Conservation (phyloP, 495 filamentous ascomycete genomes). For the Tuber borchii region DNA sequence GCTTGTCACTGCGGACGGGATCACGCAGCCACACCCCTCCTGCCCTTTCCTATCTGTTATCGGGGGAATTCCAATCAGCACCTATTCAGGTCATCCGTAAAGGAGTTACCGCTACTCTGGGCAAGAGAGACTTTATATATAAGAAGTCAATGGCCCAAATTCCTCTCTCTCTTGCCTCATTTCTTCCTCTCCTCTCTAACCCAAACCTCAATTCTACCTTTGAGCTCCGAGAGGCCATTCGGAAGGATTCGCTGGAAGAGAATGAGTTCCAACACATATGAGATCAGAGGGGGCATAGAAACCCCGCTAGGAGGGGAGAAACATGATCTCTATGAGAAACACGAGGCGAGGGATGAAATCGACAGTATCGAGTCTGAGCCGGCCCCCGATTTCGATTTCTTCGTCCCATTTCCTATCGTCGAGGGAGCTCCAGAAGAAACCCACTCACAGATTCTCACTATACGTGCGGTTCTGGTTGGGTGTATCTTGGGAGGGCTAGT, state of each 20-base stretch:
- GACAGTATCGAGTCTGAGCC: slow-evolving; percentile 10
- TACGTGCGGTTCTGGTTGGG: slow-evolving; percentile 54
- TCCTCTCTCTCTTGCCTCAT: not conserved
- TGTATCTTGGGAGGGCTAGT: slow-evolving; percentile 55
- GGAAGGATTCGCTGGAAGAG: slow-evolving; percentile 5
- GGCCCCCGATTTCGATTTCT: slow-evolving; percentile 45
- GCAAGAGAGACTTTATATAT: not conserved
- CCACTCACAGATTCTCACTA: slow-evolving; percentile 49
- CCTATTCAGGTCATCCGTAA: not conserved
- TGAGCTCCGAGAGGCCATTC: not conserved
- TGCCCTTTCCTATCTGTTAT: not conserved
- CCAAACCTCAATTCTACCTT: slow-evolving; percentile 7
- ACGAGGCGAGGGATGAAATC: slow-evolving; percentile 22
- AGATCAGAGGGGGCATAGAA: slow-evolving; percentile 14
- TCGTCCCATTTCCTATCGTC: slow-evolving; percentile 48
- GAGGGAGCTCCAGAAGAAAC: slow-evolving; percentile 45
- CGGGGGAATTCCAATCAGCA: not conserved
- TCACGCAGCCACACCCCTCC: not conserved
- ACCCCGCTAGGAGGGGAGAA: slow-evolving; percentile 4
- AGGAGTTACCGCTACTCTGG: not conserved
- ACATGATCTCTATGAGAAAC: slow-evolving; percentile 18
- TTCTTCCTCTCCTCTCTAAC: not conserved
- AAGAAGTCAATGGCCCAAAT: not conserved
- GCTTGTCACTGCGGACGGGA: not conserved
- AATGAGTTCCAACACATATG: slow-evolving; percentile 21